Conservation (phyloP, 306 rosid genomes). For the Ziziphus jujuba region DNA sequence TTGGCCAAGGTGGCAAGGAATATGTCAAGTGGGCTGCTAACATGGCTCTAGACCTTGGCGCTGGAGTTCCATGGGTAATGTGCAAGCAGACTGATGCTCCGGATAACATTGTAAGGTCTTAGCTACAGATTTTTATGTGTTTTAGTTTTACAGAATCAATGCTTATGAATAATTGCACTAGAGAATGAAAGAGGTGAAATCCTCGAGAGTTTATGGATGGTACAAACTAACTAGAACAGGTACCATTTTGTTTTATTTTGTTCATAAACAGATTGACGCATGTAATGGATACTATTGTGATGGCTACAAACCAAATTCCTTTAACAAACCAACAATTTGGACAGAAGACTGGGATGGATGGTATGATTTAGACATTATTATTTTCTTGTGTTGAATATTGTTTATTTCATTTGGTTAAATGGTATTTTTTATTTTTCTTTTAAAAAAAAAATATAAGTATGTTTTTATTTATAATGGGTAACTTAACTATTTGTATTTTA, state of each 20-base stretch:
- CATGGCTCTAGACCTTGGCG: conserved; percentile 89
- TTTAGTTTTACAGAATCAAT: neutral
- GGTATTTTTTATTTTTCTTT: too few relatives aligned
- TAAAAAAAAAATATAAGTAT: neutral
- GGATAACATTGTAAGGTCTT: conserved; percentile 56
- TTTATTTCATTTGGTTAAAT: too few relatives aligned
- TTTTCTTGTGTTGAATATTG: neutral
- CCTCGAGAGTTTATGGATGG: conserved; percentile 12
- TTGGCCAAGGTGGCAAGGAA: conserved; percentile 77
- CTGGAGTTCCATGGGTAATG: conserved; percentile 99
- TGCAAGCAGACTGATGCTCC: conserved; percentile 97
- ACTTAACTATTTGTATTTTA: conserved; percentile 2
- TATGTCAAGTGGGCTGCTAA: conserved; percentile 88
- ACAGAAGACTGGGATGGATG: conserved; percentile 99
- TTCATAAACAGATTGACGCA: conserved; percentile 67
- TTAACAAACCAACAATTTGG: conserved; percentile 70
- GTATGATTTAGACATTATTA: conserved; percentile 38
- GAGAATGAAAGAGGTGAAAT: conserved; percentile 5
- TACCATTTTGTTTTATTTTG: conserved; percentile 2
- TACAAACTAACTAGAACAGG: conserved; percentile 1
- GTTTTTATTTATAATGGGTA: neutral
- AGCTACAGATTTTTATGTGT: neutral
- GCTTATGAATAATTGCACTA: neutral
- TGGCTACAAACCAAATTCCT: conserved; percentile 84
- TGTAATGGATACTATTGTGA: conserved; percentile 97